Evolutionary conservation across 1,284 basidiomycete species (phyloP).

Genomic region (Thecaphora thlaspeos): DNA sequence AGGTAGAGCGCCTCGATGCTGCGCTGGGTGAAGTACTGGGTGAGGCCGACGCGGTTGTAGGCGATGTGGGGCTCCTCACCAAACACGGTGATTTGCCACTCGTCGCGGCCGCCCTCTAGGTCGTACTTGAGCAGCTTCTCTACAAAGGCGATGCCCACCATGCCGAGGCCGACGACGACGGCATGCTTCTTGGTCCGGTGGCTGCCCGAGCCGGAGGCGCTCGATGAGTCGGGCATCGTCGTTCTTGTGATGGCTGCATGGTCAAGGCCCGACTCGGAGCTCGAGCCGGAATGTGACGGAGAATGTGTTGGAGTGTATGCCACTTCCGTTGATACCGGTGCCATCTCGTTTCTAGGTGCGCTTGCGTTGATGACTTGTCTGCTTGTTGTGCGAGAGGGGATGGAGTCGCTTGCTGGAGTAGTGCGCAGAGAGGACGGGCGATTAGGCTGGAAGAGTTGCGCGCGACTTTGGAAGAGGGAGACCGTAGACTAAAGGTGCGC

Average conservation of each 20-base stretch:
- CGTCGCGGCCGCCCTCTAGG: slow-evolving; percentile 33
- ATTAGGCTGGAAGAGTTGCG: too few species aligned
- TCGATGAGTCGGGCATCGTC: slow-evolving; percentile 15
- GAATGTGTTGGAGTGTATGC: slow-evolving; percentile 5
- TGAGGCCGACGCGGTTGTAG: slow-evolving; percentile 66
- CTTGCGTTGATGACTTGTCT: too few species aligned
- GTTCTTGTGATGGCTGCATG: slow-evolving; percentile 7
- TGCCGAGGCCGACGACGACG: slow-evolving; percentile 68
- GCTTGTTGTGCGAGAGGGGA: too few species aligned
- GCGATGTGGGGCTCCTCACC: slow-evolving; percentile 70
- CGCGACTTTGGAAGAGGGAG: too few species aligned
- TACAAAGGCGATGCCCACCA: slow-evolving; percentile 67
- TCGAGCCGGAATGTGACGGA: slow-evolving; percentile 14
- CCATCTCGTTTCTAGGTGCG: slow-evolving; percentile 14
- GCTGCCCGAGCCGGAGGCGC: neutral
- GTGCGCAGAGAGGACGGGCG: too few species aligned
- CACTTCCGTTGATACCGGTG: slow-evolving; percentile 24
- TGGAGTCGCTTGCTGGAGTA: too few species aligned
- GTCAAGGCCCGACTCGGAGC: neutral
- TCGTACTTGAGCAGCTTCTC: slow-evolving; percentile 50
- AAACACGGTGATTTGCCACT: slow-evolving; percentile 51
- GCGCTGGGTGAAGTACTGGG: slow-evolving; percentile 68
- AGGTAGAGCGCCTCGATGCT: slow-evolving; percentile 70
- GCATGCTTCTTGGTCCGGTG: slow-evolving; percentile 50
- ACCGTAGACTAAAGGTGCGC: too few species aligned